phyloP scores from a whole-genome alignment of 2,329 filamentous ascomycete species.

The Aquanectria penicillioides region DNA sequence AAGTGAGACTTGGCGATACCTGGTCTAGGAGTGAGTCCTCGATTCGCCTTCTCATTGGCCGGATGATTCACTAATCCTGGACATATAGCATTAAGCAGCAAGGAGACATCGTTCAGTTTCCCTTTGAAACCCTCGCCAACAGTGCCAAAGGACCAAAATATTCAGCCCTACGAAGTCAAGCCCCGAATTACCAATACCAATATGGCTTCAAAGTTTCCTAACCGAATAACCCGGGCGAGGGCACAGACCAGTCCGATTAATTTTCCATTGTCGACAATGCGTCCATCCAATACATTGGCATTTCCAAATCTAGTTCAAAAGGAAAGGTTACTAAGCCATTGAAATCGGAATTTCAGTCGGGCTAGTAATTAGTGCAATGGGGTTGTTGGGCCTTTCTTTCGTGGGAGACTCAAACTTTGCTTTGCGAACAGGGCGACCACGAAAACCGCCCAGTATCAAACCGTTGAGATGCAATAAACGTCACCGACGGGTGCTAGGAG shows the following conservation, averaged over 20 bases:
- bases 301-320: constrained; percentile 7
- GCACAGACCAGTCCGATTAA: constrained; percentile 25
- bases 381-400: too few species aligned
- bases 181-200: constrained; percentile 19
- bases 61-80: not conserved
- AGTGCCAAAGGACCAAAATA: constrained; percentile 24
- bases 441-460: too few species aligned
- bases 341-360: constrained; percentile 22
- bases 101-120: constrained; percentile 27
- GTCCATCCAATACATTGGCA: constrained; percentile 19
- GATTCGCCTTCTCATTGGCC: too few species aligned
- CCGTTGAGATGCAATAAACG: too few species aligned
- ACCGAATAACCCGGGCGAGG: constrained; percentile 15
- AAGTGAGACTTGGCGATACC: not conserved
- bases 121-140: constrained; percentile 26
- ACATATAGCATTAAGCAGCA: constrained; percentile 17
- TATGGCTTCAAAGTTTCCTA: constrained; percentile 29
- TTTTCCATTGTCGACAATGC: constrained; percentile 28
- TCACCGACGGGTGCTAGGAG: too few species aligned
- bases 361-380: not conserved
- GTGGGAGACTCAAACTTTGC: too few species aligned
- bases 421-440: too few species aligned
- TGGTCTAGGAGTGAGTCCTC: constrained; percentile 1
- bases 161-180: constrained; percentile 28
- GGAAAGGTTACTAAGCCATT: too few species aligned